Conservation (phyloP, 768 basidiomycete genomes). For the Naematelia aurantialba region DNA sequence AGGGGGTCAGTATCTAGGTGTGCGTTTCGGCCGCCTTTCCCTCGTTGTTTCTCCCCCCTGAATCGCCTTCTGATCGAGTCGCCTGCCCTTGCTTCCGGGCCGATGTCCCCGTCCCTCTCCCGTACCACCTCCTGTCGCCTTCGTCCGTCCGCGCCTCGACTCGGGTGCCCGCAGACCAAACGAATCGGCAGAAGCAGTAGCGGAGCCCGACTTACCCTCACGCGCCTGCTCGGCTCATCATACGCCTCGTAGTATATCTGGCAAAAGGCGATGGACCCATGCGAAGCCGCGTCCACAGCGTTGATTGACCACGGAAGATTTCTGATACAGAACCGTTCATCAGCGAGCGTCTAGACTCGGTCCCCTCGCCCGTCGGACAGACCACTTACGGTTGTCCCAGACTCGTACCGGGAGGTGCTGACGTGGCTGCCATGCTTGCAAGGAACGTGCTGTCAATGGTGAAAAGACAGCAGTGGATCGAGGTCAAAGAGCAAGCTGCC, state of each 20-base stretch:
- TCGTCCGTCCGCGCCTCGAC: not conserved
- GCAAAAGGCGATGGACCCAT: conserved; percentile 43
- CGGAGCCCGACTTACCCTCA: conserved; percentile 19
- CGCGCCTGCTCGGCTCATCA: conserved; percentile 39
- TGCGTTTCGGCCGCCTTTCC: not conserved
- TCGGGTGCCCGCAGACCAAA: too few species aligned
- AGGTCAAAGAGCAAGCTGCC: not conserved
- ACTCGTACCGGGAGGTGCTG: too few species aligned
- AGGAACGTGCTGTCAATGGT: too few species aligned
- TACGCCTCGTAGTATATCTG: conserved; percentile 46
- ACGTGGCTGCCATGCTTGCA: too few species aligned
- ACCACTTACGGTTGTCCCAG: not conserved
- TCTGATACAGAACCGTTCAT: not conserved
- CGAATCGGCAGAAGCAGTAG: too few species aligned
- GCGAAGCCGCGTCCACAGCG: conserved; percentile 40
- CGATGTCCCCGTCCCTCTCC: too few species aligned
- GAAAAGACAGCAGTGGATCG: not conserved
- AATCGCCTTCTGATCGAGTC: too few species aligned
- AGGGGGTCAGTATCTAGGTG: too few species aligned
- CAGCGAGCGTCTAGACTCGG: not conserved
- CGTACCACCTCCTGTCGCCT: too few species aligned
- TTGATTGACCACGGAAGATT: conserved; percentile 27
- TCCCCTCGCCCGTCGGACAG: not conserved
- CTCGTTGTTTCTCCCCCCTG: too few species aligned
- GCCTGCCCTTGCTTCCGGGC: too few species aligned